These are phyloP conservation scores for Aspergillus steynii DNA, from an alignment of 495 filamentous ascomycete species.

Conservation along the genomic window DNA sequence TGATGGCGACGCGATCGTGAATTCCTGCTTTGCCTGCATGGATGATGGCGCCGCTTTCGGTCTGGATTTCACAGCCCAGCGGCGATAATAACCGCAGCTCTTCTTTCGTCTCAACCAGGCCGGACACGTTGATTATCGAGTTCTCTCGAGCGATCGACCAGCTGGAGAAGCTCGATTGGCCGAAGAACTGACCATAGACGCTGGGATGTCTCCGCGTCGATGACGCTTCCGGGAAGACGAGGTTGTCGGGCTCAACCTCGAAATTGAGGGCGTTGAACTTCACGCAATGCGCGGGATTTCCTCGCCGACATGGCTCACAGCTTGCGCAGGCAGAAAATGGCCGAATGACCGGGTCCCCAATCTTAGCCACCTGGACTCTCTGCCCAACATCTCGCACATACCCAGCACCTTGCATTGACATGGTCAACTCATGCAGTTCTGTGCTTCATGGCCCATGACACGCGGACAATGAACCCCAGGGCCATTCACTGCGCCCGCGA, in stretches of 20 bases:
- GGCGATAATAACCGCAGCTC: slow-evolving; percentile 39
- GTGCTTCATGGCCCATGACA: slow-evolving; percentile 25
- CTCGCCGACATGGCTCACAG: slow-evolving; percentile 23
- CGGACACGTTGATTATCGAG: slow-evolving; percentile 27
- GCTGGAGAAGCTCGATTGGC: slow-evolving; percentile 37
- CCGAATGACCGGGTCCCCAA: slow-evolving; percentile 46
- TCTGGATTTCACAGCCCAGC: slow-evolving; percentile 46
- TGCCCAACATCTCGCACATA: slow-evolving; percentile 41
- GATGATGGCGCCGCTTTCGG: slow-evolving; percentile 38
- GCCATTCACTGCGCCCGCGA: slow-evolving; percentile 12
- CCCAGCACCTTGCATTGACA: slow-evolving; percentile 32
- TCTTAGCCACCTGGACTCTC: slow-evolving; percentile 30
- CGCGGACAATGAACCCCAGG: slow-evolving; percentile 21
- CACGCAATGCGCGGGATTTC: slow-evolving; percentile 25
- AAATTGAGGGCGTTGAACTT: slow-evolving; percentile 37
- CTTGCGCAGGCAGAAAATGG: slow-evolving; percentile 37
- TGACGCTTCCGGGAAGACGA: slow-evolving; percentile 14
- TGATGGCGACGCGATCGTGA: slow-evolving; percentile 26
- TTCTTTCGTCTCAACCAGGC: slow-evolving; percentile 14
- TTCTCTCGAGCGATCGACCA: slow-evolving; percentile 27
- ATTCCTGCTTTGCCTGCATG: slow-evolving; percentile 28
- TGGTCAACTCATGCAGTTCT: background rate
- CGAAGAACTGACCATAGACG: slow-evolving; percentile 37
- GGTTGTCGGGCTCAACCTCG: slow-evolving; percentile 5
- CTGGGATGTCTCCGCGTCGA: slow-evolving; percentile 1